Evolutionary conservation across 1,284 basidiomycete genomes (phyloP).

Genomic region (Cryptococcus sp.): DNA sequence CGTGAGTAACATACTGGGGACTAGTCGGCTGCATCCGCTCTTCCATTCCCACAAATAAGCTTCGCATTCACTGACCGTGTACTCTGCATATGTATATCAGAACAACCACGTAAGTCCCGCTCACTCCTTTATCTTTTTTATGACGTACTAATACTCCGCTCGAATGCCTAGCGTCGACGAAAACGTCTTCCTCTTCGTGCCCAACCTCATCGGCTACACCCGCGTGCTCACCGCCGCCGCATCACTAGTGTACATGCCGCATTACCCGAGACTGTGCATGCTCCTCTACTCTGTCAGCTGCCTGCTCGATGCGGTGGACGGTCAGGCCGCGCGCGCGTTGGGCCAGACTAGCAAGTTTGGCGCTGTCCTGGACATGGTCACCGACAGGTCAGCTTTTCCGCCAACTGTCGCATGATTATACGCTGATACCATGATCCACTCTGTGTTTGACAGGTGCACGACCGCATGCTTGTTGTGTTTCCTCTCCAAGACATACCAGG

Average conservation of each 20-base stretch:
- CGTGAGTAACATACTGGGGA: conserved; percentile 32
- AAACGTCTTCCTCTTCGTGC: conserved; percentile 94
- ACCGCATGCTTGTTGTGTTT: conserved; percentile 94
- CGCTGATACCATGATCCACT: too few species aligned
- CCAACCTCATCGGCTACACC: conserved; percentile 95
- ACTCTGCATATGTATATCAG: conserved; percentile 16
- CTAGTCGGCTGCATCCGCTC: neutral
- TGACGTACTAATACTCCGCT: neutral
- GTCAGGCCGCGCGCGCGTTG: conserved; percentile 85
- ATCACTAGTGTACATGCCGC: conserved; percentile 90
- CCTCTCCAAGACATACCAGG: conserved; percentile 84
- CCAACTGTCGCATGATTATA: too few species aligned
- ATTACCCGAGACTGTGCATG: conserved; percentile 90
- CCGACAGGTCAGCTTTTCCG: conserved; percentile 72
- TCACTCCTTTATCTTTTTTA: neutral
- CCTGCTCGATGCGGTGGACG: conserved; percentile 93
- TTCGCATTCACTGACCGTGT: too few species aligned
- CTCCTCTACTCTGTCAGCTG: conserved; percentile 89
- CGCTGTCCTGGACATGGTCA: conserved; percentile 99
- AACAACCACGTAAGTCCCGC: conserved; percentile 40
- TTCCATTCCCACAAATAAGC: neutral
- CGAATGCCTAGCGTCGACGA: conserved; percentile 56
- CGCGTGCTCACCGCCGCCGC: conserved; percentile 88
- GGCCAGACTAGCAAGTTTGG: conserved; percentile 95
- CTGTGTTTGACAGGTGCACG: conserved; percentile 68